Base-by-base conservation (phyloP, 2,329 filamentous ascomycete genomes). In the Botrytis deweyae region DNA sequence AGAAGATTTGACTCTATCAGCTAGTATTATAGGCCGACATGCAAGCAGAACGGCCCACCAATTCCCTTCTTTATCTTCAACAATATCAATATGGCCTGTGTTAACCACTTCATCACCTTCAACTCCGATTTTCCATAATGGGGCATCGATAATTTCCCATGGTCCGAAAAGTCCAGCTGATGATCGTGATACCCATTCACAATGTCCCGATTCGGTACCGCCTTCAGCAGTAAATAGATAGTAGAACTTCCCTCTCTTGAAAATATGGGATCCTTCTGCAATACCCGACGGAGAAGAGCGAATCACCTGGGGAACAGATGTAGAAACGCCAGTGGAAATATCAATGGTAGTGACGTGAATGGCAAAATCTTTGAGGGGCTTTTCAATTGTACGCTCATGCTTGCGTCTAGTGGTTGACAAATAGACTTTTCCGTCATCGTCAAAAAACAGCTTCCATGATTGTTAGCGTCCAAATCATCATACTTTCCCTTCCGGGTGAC, bases 231-330 rank as follows among this genome's bases (percentile, higher is more conserved):
- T 85, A 29, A 88, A 80, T 2, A 88, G 81, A 74, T 88, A 89
- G 76, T 87, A 88, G 75, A 83, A 88, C 0, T 81, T 83, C 36
- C 87, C 86, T 46, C 85, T 85, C 61, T 82, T 83, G 77, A 86
- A 87, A 40, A 89, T 84, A 67, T 89, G 87, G 0, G 88, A 87
- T 0, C 87, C 88, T 76, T 89, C 88, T 0, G 88, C 87, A 86
- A 46, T 85, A 84, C 86, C 86, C 87, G 33, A 87, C 83, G 10
- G 78, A 81, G 10, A 76, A 75, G 76, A 84, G 83, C 36, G 83
- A 79, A 36, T 72, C 6, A 72, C 70, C 29, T 33, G 38, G n/a
- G 70, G 70, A 14, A 16, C 7, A 33, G 70, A 65, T 5, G 44
- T 52, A 25, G 70, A 72, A 84, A 79, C 88, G 85, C 85, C 84